These are phyloP conservation scores for Alternaria arborescens DNA, from an alignment of 2,329 filamentous ascomycete genomes.

Conservation along the genomic window DNA sequence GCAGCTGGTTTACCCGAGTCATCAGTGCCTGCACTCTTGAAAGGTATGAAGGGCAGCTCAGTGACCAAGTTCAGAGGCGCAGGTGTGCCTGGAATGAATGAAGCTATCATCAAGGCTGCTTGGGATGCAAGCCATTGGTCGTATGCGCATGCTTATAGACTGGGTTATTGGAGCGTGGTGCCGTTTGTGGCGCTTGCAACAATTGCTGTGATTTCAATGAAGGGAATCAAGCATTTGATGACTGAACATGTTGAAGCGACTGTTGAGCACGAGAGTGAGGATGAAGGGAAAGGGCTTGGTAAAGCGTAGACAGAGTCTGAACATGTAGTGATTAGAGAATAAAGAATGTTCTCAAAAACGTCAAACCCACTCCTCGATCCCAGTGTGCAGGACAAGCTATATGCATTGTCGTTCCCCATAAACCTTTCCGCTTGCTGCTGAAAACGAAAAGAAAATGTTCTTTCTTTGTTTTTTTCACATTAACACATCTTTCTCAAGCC, in stretches of 20 bases:
- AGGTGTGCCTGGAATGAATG: conserved; percentile 26
- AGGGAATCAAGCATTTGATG: conserved; percentile 40
- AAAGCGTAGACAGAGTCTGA: neutral
- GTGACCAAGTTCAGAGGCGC: conserved; percentile 18
- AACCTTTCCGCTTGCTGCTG: too few relatives aligned
- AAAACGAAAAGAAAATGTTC: too few relatives aligned
- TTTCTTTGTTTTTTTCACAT: too few relatives aligned
- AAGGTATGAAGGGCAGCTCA: conserved; percentile 29
- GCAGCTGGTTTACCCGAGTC: conserved; percentile 34
- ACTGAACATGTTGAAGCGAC: conserved; percentile 46
- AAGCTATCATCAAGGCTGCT: conserved; percentile 28
- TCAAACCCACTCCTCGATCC: too few relatives aligned
- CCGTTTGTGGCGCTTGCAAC: conserved; percentile 44
- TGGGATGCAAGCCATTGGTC: conserved; percentile 41
- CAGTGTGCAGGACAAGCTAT: too few relatives aligned
- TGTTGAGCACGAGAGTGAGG: conserved; percentile 33
- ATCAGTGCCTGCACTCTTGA: conserved; percentile 28
- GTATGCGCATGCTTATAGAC: conserved; percentile 39
- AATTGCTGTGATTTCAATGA: conserved; percentile 36
- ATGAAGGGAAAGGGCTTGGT: conserved; percentile 18
- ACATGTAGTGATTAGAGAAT: rapidly evolving
- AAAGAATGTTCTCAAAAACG: rapidly evolving
- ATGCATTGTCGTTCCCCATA: too few relatives aligned
- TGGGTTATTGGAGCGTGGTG: conserved; percentile 45
- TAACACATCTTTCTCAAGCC: too few relatives aligned